Evolutionary conservation across 2,329 filamentous ascomycete genomes (phyloP).

Genomic region (Phyllosticta citriasiana): DNA sequence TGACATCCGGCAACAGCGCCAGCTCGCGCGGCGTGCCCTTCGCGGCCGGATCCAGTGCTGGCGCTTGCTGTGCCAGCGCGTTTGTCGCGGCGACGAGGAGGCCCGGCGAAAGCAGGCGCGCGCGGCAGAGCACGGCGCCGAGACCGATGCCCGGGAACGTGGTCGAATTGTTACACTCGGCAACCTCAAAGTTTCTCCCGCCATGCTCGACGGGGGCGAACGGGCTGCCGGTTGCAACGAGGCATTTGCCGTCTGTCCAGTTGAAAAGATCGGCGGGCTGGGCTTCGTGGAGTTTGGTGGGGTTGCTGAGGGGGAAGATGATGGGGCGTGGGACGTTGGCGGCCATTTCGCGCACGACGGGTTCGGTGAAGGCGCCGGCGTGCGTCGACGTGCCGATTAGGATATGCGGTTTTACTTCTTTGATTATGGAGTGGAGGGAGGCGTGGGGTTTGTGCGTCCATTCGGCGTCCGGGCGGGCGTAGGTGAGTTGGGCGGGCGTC

Average conservation of each 20-base stretch:
- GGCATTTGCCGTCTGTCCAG: slow-evolving; percentile 68
- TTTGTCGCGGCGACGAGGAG: slow-evolving; percentile 76
- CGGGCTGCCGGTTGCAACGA: slow-evolving; percentile 76
- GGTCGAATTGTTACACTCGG: slow-evolving; percentile 83
- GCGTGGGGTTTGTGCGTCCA: slow-evolving; percentile 51
- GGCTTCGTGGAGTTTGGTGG: slow-evolving; percentile 74
- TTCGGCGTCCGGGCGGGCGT: slow-evolving; percentile 52
- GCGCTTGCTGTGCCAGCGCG: slow-evolving; percentile 60
- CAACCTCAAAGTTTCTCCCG: slow-evolving; percentile 45
- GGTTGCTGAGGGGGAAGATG: slow-evolving; percentile 79
- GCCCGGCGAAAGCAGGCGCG: slow-evolving; percentile 57
- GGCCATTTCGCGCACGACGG: slow-evolving; percentile 66
- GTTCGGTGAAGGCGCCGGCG: slow-evolving; percentile 64
- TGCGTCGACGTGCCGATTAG: slow-evolving; percentile 77
- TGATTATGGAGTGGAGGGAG: slow-evolving; percentile 57
- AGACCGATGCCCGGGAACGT: slow-evolving; percentile 81
- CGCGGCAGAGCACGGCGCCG: slow-evolving; percentile 61
- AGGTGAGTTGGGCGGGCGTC: slow-evolving; percentile 57
- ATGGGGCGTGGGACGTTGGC: slow-evolving; percentile 66
- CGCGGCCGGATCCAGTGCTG: slow-evolving; percentile 54
- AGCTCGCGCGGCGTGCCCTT: slow-evolving; percentile 23
- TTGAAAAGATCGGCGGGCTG: slow-evolving; percentile 62
- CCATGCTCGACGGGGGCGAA: slow-evolving; percentile 61
- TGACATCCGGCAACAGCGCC: slow-evolving; percentile 67
- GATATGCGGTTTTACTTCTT: slow-evolving; percentile 65